Base-by-base conservation (phyloP, 345 rosid species). In the Pistacia atlantica region DNA sequence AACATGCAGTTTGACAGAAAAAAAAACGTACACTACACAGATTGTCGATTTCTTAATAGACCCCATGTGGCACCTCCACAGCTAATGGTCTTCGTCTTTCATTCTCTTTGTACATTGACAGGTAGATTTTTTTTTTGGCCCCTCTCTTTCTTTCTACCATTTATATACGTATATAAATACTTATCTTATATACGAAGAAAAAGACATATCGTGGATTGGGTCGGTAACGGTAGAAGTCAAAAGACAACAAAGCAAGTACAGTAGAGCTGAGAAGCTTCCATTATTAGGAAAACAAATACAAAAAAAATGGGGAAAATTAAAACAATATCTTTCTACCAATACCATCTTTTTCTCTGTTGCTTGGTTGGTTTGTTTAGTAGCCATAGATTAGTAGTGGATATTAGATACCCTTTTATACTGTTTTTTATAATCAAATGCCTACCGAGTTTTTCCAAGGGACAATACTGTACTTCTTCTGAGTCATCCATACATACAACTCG, bases 231-330 rank as follows among this genome's bases (percentile, higher is more conserved):
- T 37, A 18, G 28, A 42, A 55, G 74, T 35, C 74, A 60, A 60
- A 46, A 4, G 28, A 25, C 58, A 72, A 5, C 57, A 8, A 22
- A 72, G 57, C 75, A 25, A 60, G 67, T 25, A 60, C 58, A 60
- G 67, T 2, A 18, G 18, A 54, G 51, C 62, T 70, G 22, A 22
- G 35, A 56, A 72, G 4, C 67, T 59, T 72, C 45, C 45, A 72
- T 72, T 60, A 72, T 72, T 42, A 7, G 46, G 6, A 42, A 42
- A 42, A 42, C 9, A 42, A 42, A 42, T 7, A 42, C 46, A 42
- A 42, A 7, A 42, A 7, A 5, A 42, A 5, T 8, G 8, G 9
- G 46, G 6, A 42, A 72, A 58, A 10, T 17, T 10, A 31, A 33
- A 71, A 0, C 13, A 3, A 42, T 3, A 67, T 12, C 0, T 1